These are phyloP conservation scores for Populus hybrid DNA, from an alignment of 441 rosid species.

Conservation along the genomic window DNA sequence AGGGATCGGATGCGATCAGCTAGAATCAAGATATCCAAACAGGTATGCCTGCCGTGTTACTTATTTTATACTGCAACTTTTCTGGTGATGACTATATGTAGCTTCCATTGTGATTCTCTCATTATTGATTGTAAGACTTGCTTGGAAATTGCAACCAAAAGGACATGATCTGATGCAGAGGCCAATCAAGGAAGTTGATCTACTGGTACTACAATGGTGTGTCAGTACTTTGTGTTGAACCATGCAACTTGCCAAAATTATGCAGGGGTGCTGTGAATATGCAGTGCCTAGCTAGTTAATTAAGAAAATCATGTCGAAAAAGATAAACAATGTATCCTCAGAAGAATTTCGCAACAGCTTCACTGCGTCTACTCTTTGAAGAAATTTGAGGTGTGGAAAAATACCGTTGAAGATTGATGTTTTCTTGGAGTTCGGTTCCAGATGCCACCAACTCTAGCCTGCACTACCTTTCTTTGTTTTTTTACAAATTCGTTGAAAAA, in stretches of 20 bases:
- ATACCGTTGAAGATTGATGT: neutral
- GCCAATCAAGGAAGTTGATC: neutral
- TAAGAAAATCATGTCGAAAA: neutral
- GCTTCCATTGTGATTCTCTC: neutral
- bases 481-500: conserved; percentile 28
- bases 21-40: neutral
- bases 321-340: neutral
- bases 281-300: neutral
- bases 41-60: neutral
- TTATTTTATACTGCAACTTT: neutral
- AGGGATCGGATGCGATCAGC: neutral
- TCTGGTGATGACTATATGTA: neutral
- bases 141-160: conserved; percentile 2
- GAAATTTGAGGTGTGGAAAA: neutral
- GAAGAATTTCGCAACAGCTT: neutral
- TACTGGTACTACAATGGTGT: neutral
- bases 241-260: neutral
- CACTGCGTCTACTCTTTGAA: neutral
- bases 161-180: neutral
- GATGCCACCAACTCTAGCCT: neutral
- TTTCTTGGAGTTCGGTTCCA: conserved; percentile 15
- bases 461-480: conserved; percentile 6
- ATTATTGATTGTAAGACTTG: neutral
- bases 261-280: neutral
- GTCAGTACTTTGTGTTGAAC: neutral